Percentiles rank a stretch among this genome's conserved stretches.
These are phyloP conservation scores for Rutidosis leptorrhynchoides DNA, from an alignment of 129 eudicot species.

Conservation along the genomic window DNA sequence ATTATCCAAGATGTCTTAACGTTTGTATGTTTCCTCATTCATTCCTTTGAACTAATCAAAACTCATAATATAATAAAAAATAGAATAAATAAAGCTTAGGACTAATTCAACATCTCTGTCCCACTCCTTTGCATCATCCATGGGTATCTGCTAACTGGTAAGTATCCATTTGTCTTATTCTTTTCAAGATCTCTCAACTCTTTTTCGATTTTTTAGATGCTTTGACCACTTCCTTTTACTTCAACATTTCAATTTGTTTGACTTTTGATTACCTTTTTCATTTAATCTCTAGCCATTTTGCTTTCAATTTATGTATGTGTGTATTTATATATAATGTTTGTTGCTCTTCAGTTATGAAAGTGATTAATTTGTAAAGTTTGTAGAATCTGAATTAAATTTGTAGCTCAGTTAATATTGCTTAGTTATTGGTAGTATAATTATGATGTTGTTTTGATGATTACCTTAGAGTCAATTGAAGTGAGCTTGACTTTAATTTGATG, in stretches of 20 bases:
- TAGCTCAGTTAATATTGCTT: slow-evolving; percentile 7
- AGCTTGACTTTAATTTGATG: slow-evolving; percentile 22
- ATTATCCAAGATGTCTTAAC: slow-evolving; percentile 14
- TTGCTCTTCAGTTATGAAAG: background rate
- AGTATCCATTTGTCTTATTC: slow-evolving; percentile 21
- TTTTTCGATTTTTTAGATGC: slow-evolving; percentile 9
- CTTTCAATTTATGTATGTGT: background rate
- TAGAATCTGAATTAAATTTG: slow-evolving; percentile 4
- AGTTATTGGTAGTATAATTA: slow-evolving; percentile 4
- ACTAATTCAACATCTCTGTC: slow-evolving; percentile 30
- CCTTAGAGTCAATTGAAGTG: slow-evolving; percentile 22
- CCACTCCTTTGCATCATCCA: slow-evolving; percentile 20
- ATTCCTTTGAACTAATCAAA: slow-evolving; percentile 32
- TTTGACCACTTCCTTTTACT: slow-evolving; percentile 11
- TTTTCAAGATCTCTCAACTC: slow-evolving; percentile 18
- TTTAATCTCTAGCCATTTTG: background rate
- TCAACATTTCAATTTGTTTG: background rate
- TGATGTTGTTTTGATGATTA: slow-evolving; percentile 11
- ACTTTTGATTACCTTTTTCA: slow-evolving; percentile 12
- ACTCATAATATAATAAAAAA: background rate
- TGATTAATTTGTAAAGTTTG: slow-evolving; percentile 11
- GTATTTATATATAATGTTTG: slow-evolving; percentile 13
- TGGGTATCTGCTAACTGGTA: slow-evolving; percentile 5
- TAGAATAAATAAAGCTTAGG: background rate
- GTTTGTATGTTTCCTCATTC: slow-evolving; percentile 9